Evolutionary conservation across 805 yeast genomes (phyloP).

Genomic region (Yarrowia porcina): DNA sequence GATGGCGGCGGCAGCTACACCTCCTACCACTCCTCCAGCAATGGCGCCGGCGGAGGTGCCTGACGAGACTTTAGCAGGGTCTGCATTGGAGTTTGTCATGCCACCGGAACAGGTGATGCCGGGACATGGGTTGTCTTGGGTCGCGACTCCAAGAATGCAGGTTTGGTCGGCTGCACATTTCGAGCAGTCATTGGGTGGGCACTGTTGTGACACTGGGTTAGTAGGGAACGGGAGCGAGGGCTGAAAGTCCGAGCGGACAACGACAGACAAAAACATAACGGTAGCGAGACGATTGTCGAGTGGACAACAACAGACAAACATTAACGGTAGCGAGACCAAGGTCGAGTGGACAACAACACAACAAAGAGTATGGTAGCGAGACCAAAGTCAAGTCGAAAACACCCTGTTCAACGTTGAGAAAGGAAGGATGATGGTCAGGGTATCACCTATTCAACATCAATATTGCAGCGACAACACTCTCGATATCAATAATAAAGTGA

Average conservation of each 20-base stretch:
- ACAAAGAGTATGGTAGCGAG: too few relatives aligned
- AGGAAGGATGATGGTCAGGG: too few relatives aligned
- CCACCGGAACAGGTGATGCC: neutral
- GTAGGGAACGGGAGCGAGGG: neutral
- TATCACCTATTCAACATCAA: too few relatives aligned
- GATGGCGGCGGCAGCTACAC: conserved; percentile 46
- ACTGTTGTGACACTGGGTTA: conserved; percentile 1
- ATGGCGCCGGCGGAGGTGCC: conserved; percentile 51
- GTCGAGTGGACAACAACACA: too few relatives aligned
- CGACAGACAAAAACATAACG: neutral
- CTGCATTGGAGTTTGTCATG: neutral
- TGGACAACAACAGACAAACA: too few relatives aligned
- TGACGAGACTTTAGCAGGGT: conserved; percentile 2
- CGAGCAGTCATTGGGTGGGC: conserved; percentile 20
- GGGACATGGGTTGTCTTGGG: conserved; percentile 9
- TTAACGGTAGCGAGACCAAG: too few relatives aligned
- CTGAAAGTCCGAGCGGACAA: neutral
- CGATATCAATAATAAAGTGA: too few relatives aligned
- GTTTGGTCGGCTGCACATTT: neutral
- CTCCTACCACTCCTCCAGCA: conserved; percentile 72
- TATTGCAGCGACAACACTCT: too few relatives aligned
- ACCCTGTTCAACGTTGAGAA: too few relatives aligned
- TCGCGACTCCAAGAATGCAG: neutral
- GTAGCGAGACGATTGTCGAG: too few relatives aligned
- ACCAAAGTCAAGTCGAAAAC: too few relatives aligned